Conservation (phyloP, 257 asterid genomes). For the Fraxinus quadrangulata region DNA sequence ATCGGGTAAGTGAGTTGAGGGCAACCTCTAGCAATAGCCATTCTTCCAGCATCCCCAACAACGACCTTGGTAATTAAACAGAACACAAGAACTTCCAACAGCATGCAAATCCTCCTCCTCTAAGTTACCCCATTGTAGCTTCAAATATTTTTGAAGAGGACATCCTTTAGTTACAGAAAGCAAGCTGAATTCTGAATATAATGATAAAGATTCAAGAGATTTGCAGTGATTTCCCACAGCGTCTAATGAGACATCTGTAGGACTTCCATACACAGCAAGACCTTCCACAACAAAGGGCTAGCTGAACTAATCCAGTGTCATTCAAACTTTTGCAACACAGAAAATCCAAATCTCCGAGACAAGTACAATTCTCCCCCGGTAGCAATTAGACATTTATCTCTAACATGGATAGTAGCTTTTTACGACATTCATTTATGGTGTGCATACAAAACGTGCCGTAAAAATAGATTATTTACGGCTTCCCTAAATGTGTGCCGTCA, state of each 20-base stretch:
- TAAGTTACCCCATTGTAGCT: no score
- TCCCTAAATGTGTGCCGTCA: no score
- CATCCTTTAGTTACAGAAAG: slow-evolving; percentile 82
- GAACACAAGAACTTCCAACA: no score
- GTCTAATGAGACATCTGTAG: slow-evolving; percentile 71
- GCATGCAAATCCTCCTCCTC: no score
- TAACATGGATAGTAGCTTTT: slow-evolving; percentile 43
- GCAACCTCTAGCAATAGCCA: no score
- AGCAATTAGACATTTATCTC: slow-evolving; percentile 79
- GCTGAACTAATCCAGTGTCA: slow-evolving; percentile 59
- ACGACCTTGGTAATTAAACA: no score
- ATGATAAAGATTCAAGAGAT: slow-evolving; percentile 66
- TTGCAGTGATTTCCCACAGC: slow-evolving; percentile 73
- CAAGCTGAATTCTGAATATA: slow-evolving; percentile 78
- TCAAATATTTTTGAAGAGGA: background rate
- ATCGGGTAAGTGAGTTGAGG: no score
- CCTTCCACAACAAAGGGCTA: slow-evolving; percentile 72
- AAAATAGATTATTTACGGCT: no score
- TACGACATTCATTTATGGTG: no score
- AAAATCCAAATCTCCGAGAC: slow-evolving; percentile 77
- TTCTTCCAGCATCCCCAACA: no score
- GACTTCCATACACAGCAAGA: slow-evolving; percentile 62
- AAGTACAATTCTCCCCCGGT: slow-evolving; percentile 64
- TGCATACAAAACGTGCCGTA: no score
- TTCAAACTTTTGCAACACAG: slow-evolving; percentile 76